A percentile compares a stretch with the other conserved stretches of the same genome.
These are phyloP conservation scores for Rosa multiflora DNA, from an alignment of 306 rosid genomes.

Conservation along the genomic window DNA sequence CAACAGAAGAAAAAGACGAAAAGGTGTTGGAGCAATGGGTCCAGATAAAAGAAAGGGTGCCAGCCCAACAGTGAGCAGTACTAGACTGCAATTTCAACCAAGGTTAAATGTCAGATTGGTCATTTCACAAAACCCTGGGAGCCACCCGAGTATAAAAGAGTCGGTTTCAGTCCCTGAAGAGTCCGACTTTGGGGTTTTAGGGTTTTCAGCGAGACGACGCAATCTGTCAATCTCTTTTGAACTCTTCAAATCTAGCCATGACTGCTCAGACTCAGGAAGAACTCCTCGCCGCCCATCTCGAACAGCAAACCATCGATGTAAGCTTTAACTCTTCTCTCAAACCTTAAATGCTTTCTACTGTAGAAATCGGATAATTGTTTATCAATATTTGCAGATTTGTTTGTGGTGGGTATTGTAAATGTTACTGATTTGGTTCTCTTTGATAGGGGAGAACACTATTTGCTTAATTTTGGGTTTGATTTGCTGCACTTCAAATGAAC, in stretches of 20 bases:
- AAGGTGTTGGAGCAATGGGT: no score
- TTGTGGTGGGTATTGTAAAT: not conserved
- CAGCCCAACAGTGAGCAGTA: not conserved
- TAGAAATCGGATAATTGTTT: not conserved
- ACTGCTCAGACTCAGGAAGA: conserved; percentile 64
- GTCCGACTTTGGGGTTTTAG: conserved; percentile 28
- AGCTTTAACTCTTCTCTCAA: conserved; percentile 3
- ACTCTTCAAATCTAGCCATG: conserved; percentile 24
- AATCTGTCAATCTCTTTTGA: not conserved
- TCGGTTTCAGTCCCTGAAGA: not conserved
- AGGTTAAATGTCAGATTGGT: not conserved
- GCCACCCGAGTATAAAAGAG: not conserved
- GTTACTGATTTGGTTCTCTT: not conserved
- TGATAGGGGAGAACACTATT: not conserved
- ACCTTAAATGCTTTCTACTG: not conserved
- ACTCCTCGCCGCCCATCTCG: conserved; percentile 58
- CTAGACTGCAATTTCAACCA: not conserved
- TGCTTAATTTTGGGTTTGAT: not conserved
- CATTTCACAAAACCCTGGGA: not conserved
- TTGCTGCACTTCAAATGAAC: not conserved
- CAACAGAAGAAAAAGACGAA: no score
- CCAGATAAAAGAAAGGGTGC: no score
- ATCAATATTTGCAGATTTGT: not conserved
- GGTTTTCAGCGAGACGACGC: conserved; percentile 29
- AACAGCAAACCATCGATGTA: conserved; percentile 49